A percentile compares a stretch with the other conserved stretches of the same genome.
These are phyloP conservation scores for Tetradesmus lagerheimii DNA, from an alignment of 139 green algal genomes.

Conservation along the genomic window DNA sequence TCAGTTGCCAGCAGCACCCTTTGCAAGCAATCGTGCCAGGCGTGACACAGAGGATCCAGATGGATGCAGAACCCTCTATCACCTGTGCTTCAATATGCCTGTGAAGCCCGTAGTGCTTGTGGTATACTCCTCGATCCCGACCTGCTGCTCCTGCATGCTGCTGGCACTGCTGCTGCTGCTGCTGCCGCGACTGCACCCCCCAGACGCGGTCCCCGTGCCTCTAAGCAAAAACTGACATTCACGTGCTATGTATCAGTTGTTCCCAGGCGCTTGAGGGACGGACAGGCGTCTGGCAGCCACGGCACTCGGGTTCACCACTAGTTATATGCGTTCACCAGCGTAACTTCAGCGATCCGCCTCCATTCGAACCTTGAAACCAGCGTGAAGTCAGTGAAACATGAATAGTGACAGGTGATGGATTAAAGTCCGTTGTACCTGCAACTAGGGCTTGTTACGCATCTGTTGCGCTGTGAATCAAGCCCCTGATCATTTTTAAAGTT, in stretches of 20 bases:
- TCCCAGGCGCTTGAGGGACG: background rate
- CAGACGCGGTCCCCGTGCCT: no score
- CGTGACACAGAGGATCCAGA: background rate
- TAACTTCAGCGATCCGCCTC: no score
- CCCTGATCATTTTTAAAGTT: no score
- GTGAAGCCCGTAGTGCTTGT: constrained; percentile 64
- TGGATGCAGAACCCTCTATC: background rate
- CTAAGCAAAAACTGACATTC: background rate
- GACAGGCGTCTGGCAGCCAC: background rate
- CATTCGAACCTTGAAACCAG: no score
- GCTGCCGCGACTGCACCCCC: background rate
- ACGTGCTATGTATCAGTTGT: background rate
- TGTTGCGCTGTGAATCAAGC: no score
- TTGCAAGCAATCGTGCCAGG: background rate
- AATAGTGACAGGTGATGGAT: no score
- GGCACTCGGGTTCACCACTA: background rate
- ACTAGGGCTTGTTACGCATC: no score
- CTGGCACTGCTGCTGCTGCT: background rate
- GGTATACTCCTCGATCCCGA: constrained; percentile 34
- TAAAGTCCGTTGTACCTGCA: no score
- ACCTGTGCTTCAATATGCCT: constrained; percentile 85
- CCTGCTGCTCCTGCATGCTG: constrained; percentile 41
- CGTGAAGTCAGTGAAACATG: no score
- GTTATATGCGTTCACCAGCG: no score
- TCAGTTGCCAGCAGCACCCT: background rate